Conservation (phyloP, 1,139 yeast species). For the Magnusiomyces sp. region DNA sequence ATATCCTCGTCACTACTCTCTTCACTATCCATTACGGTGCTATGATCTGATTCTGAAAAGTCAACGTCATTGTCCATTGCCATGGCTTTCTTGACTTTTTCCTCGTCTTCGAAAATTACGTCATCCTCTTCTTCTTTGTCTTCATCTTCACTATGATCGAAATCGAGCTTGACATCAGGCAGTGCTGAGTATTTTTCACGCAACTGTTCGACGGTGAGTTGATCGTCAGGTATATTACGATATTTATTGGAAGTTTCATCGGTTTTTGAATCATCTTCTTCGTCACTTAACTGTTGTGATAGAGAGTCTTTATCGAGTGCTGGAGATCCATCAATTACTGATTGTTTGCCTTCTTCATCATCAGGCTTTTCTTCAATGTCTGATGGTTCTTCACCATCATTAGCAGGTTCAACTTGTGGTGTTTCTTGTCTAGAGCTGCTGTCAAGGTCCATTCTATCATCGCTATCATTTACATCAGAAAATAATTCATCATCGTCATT, state of each 20-base stretch:
- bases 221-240: conserved; percentile 37
- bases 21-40: conserved; percentile 22
- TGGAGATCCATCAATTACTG: not conserved
- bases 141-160: conserved; percentile 22
- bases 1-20: conserved; percentile 10
- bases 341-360: conserved; percentile 2
- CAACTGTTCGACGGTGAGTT: conserved; percentile 58
- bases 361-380: conserved; percentile 22
- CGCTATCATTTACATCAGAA: conserved; percentile 14
- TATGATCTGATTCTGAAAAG: conserved; percentile 14
- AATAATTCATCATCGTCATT: conserved; percentile 21
- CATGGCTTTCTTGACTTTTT: not conserved
- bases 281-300: not conserved
- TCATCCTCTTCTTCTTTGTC: conserved; percentile 20
- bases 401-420: no score
- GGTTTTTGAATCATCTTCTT: conserved; percentile 18
- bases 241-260: conserved; percentile 28
- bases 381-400: conserved; percentile 18
- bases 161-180: conserved; percentile 24
- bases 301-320: no score
- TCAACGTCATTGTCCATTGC: not conserved
- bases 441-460: not conserved
- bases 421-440: no score
- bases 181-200: conserved; percentile 53
- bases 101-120: conserved; percentile 14